Evolutionary conservation across 192 early-diverging fungal species (phyloP), one percentile per base, ranked within the genome.

Genomic region (Rhizophagus clarus): DNA sequence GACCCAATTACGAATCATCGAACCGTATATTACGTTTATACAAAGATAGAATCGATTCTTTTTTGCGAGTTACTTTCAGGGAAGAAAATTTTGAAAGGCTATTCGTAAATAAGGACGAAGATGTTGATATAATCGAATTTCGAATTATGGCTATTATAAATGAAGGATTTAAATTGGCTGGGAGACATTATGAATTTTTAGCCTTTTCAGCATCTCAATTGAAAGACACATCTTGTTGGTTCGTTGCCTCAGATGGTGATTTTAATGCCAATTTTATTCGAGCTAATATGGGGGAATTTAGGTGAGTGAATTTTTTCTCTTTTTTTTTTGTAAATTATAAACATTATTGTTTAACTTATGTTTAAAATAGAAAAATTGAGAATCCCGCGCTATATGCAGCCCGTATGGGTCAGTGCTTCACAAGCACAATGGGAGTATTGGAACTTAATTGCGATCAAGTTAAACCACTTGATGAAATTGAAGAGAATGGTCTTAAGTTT

Each of bases 21-120:
- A 95, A 95, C 79, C 89, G 94, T n/a, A 87, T 94, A 31, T 75
- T 94, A 2, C 89, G 94, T 14, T 82, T 90, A 34, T 92, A 86
- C 80, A 69, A 70, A 10, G 62, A 84, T 0, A 79, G 88, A 17
- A 40, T 76, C 9, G 87, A 93, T 37, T 83, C 88, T 14, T 95
- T 95, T 74, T 31, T 93, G 9, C 90, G 93, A 10, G 91, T 95
- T 10, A 85, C 87, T 20, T 94, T 94, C 77, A 79, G 80, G 17
- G 92, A 94, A 61, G 94, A 95, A 66, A 83, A 87, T 22, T 74
- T 88, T 10, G 82, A 82, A 29, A 72, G 82, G 2, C 61, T 87
- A 1, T 75, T 88, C 63, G 76, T 81, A 0, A 84, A 80, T 22
- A 68, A 83, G 17, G 47, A 72, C 0, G 84, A 83, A 14, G 84